Percentiles rank a stretch among this genome's conserved stretches.
Evolutionary conservation across 2,329 filamentous ascomycete genomes (phyloP).

Genomic region (Talaromyces islandicus): DNA sequence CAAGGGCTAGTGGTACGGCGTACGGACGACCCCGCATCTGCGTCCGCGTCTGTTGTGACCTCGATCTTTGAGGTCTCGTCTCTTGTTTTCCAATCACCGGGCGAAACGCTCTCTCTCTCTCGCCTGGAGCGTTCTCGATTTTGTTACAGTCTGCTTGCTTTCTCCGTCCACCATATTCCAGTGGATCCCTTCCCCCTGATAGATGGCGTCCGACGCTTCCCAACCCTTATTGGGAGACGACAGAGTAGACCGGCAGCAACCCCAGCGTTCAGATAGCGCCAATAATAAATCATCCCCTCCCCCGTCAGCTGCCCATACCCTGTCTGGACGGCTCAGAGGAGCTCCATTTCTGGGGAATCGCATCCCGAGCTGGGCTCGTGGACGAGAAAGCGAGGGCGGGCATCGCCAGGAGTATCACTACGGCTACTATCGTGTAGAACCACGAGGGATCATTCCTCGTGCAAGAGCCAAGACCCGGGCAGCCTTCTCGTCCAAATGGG

Average conservation of each 20-base stretch:
- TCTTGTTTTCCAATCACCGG: neutral
- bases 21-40: neutral
- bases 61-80: neutral
- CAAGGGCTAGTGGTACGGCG: neutral
- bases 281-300: neutral
- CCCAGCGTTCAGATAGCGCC: neutral
- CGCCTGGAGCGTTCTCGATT: neutral
- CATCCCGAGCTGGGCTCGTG: slow-evolving; percentile 4
- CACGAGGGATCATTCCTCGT: neutral
- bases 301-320: neutral
- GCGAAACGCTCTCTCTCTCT: neutral
- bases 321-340: neutral
- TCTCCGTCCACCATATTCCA: neutral
- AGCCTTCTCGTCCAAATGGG: slow-evolving; percentile 41
- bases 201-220: slow-evolving; percentile 8
- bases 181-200: neutral
- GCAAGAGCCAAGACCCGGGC: slow-evolving; percentile 12
- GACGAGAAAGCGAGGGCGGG: slow-evolving; percentile 2
- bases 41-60: neutral
- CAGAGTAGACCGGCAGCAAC: neutral
- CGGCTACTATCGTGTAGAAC: neutral
- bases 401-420: slow-evolving; percentile 1
- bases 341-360: slow-evolving; percentile 4
- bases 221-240: slow-evolving; percentile 7
- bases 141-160: neutral